Evolutionary conservation across 1,284 basidiomycete species (phyloP).

Genomic region (Xerocomus amazonicus): DNA sequence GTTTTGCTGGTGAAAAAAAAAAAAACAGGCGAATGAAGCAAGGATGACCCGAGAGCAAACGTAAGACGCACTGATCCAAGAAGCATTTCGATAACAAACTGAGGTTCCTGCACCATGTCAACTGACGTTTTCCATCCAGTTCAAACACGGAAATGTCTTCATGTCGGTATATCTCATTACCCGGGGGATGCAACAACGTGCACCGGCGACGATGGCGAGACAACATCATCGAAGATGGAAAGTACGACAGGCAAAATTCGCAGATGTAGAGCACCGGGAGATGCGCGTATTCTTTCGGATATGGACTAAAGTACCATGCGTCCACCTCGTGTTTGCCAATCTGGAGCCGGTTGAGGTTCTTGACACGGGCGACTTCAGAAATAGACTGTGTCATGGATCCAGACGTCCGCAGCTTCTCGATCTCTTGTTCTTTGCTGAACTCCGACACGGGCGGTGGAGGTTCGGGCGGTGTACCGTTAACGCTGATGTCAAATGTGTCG

Average conservation of each 20-base stretch:
- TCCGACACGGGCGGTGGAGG: slow-evolving; percentile 45
- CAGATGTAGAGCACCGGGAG: slow-evolving; percentile 95
- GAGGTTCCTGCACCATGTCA: slow-evolving; percentile 96
- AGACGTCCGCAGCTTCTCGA: slow-evolving; percentile 95
- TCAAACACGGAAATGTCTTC: slow-evolving; percentile 98
- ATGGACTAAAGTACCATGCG: slow-evolving; percentile 99
- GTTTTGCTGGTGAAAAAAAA: slow-evolving; percentile 69
- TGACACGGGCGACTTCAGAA: slow-evolving; percentile 95
- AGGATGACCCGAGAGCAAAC: slow-evolving; percentile 3
- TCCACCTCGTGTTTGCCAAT: slow-evolving; percentile 97
- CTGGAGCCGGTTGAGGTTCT: slow-evolving; percentile 96
- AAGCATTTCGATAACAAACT: slow-evolving; percentile 98
- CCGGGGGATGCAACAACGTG: slow-evolving; percentile 92
- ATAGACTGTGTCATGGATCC: slow-evolving; percentile 99
- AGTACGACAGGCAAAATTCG: slow-evolving; percentile 96
- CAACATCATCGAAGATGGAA: slow-evolving; percentile 84
- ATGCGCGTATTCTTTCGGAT: slow-evolving; percentile 97
- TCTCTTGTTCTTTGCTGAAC: slow-evolving; percentile 97
- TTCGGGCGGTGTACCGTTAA: slow-evolving; percentile 41
- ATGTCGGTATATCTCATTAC: slow-evolving; percentile 98
- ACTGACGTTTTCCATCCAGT: slow-evolving; percentile 94
- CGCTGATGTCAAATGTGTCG: slow-evolving; percentile 54
- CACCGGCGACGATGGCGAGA: slow-evolving; percentile 90
- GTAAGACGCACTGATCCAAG: slow-evolving; percentile 81
- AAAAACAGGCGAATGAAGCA: not conserved